Evolutionary conservation across 2,329 filamentous ascomycete genomes (phyloP).

Genomic region (Xylariomycetidae sp.): DNA sequence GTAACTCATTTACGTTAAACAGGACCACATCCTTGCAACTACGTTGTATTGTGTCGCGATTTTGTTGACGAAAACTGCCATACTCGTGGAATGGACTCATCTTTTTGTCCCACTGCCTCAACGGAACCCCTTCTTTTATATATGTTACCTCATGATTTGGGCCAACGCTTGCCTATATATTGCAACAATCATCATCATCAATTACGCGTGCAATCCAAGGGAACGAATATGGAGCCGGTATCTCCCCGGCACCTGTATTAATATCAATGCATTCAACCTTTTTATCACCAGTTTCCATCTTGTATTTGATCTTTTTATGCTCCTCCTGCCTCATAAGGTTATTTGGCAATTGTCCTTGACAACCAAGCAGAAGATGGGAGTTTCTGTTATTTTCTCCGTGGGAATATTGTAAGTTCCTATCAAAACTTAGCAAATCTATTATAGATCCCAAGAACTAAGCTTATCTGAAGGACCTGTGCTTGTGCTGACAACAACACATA

Average conservation of each 20-base stretch:
- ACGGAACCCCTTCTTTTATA: slow-evolving; percentile 13
- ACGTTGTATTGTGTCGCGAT: slow-evolving; percentile 3
- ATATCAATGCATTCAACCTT: slow-evolving; percentile 5
- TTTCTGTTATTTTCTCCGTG: slow-evolving; percentile 17
- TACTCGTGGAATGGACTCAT: slow-evolving; percentile 15
- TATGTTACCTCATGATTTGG: slow-evolving; percentile 7
- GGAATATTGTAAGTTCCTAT: slow-evolving; percentile 12
- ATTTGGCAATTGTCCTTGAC: slow-evolving; percentile 44
- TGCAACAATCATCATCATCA: slow-evolving; percentile 7
- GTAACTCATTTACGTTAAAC: too few species aligned
- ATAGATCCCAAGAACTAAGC: too few species aligned
- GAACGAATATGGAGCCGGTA: slow-evolving; percentile 12
- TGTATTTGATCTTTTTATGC: slow-evolving; percentile 39
- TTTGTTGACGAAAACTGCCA: slow-evolving; percentile 10
- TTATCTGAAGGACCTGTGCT: too few species aligned
- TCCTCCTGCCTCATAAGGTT: slow-evolving; percentile 40
- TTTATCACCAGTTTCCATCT: slow-evolving; percentile 9
- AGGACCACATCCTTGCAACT: slow-evolving; percentile 7
- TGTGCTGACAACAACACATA: too few species aligned
- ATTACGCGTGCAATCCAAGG: slow-evolving; percentile 9
- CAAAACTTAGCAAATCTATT: too few species aligned
- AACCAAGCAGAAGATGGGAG: slow-evolving; percentile 24
- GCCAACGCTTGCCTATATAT: slow-evolving; percentile 5
- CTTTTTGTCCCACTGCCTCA: slow-evolving; percentile 11
- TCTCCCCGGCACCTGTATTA: slow-evolving; percentile 10